These are phyloP conservation scores for Camellia oleifera DNA, from an alignment of 179 eudicot genomes.

Conservation along the genomic window DNA sequence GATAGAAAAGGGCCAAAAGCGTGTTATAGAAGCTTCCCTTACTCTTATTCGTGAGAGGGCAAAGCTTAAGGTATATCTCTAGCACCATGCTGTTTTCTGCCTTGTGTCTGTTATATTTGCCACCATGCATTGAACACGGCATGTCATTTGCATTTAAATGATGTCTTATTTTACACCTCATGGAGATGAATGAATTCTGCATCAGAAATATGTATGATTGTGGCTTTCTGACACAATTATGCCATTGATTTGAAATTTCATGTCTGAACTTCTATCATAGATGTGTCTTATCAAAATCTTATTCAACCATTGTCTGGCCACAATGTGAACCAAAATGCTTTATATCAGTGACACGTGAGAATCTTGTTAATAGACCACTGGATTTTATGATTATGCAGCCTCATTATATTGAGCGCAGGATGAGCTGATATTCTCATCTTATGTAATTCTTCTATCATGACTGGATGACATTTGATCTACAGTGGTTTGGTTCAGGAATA, in stretches of 20 bases:
- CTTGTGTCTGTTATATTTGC: not conserved
- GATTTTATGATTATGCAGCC: not conserved
- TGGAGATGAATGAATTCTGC: not conserved
- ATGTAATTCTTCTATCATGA: not conserved
- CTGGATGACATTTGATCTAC: not conserved
- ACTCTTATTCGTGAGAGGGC: slow-evolving; percentile 97
- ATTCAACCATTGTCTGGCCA: not conserved
- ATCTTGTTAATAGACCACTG: not conserved
- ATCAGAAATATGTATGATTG: not conserved
- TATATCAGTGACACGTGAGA: not conserved
- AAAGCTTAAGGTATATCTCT: slow-evolving; percentile 71
- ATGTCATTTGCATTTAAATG: not conserved
- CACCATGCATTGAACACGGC: not conserved
- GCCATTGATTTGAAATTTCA: not conserved
- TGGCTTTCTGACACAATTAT: not conserved
- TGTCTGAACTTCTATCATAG: not conserved
- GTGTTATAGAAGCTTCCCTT: slow-evolving; percentile 94
- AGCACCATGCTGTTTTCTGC: not conserved
- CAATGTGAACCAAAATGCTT: not conserved
- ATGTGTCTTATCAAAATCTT: not conserved
- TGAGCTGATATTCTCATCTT: not conserved
- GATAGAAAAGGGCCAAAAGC: slow-evolving; percentile 75
- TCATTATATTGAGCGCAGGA: not conserved
- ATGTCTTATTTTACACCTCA: not conserved
- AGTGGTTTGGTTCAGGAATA: not conserved